Percentiles rank a stretch among this genome's conserved stretches.
phyloP scores from a whole-genome alignment of 352 stramenopile genomes.

The Phytopythium sindhum region DNA sequence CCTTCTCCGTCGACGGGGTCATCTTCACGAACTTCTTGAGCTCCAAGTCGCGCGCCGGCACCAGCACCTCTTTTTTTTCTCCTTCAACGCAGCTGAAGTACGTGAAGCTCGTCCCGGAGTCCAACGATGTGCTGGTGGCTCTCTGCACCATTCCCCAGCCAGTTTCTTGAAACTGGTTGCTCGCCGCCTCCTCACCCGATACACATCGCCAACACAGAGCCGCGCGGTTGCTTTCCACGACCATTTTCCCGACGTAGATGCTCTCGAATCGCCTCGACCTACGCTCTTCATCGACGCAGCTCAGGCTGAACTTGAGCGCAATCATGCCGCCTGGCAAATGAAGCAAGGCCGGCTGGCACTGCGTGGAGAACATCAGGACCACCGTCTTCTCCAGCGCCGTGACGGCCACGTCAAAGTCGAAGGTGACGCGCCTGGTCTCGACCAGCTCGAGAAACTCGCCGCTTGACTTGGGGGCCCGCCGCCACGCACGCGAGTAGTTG shows the following conservation, averaged over 20 bases:
- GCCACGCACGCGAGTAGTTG: background rate
- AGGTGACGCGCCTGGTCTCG: background rate
- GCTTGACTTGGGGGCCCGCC: background rate
- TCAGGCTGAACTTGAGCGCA: background rate
- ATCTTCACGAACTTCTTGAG: background rate
- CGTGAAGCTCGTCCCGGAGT: background rate
- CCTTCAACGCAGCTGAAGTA: background rate
- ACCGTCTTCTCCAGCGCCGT: background rate
- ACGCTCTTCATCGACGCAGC: background rate
- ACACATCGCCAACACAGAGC: background rate
- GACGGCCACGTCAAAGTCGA: background rate
- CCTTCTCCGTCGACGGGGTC: background rate
- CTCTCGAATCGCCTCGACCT: background rate
- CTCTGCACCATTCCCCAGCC: background rate
- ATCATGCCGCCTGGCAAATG: background rate
- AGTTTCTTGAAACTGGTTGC: background rate
- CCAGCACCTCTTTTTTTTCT: background rate
- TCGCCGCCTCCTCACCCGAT: background rate
- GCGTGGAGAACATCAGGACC: background rate
- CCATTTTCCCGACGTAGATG: conserved; percentile 1
- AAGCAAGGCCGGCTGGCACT: background rate
- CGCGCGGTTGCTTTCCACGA: background rate
- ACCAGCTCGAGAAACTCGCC: background rate
- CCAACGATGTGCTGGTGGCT: background rate
- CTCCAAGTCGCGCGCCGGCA: background rate